These are phyloP conservation scores for Emericellopsis terricola DNA, from an alignment of 495 filamentous ascomycete genomes.

Conservation along the genomic window DNA sequence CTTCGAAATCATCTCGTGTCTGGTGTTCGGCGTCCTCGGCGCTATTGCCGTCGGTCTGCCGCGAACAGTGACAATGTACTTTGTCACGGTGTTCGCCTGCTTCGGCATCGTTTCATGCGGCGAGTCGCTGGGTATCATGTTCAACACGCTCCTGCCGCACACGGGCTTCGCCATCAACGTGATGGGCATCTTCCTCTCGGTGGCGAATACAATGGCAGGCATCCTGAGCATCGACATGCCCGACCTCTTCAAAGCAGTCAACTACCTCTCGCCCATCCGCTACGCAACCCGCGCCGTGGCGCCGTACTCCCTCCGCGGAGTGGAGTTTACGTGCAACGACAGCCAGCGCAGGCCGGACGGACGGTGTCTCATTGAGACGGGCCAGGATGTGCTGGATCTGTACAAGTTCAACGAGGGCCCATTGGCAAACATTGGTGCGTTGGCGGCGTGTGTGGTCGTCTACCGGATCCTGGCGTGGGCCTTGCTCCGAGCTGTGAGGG, in stretches of 20 bases:
- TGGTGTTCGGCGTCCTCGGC: conserved; percentile 44
- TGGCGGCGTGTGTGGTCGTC: conserved; percentile 38
- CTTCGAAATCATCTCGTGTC: conserved; percentile 42
- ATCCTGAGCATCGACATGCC: conserved; percentile 51
- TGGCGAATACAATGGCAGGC: conserved; percentile 49
- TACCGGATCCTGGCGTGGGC: conserved; percentile 49
- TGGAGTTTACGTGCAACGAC: conserved; percentile 40
- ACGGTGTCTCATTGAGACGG: conserved; percentile 38
- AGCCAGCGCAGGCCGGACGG: conserved; percentile 35
- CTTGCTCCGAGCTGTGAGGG: conserved; percentile 31
- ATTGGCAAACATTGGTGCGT: conserved; percentile 35
- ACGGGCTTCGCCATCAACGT: conserved; percentile 59
- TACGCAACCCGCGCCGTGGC: conserved; percentile 46
- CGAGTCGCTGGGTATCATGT: conserved; percentile 61
- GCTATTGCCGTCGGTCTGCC: conserved; percentile 43
- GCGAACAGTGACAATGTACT: conserved; percentile 40
- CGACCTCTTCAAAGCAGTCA: conserved; percentile 42
- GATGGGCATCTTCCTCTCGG: conserved; percentile 40
- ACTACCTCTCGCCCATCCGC: conserved; percentile 51
- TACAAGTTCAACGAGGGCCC: conserved; percentile 43
- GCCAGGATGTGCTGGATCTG: conserved; percentile 41
- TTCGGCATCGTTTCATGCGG: conserved; percentile 58
- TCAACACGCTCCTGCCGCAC: conserved; percentile 56
- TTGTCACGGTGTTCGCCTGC: conserved; percentile 44
- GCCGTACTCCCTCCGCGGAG: conserved; percentile 34